Evolutionary conservation across 306 rosid genomes (phyloP).

Genomic region (Adenanthera pavonina): DNA sequence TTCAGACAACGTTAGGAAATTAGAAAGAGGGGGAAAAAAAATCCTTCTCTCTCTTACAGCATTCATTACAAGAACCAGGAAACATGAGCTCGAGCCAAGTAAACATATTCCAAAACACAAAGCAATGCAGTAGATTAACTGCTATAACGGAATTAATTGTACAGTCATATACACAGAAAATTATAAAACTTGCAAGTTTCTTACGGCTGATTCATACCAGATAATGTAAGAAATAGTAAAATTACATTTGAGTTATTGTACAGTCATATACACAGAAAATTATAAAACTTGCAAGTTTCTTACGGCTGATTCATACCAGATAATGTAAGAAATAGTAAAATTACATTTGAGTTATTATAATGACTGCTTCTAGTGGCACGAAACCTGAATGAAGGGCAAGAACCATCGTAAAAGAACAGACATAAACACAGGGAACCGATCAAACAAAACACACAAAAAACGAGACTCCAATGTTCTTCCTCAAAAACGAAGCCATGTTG

Average conservation of each 20-base stretch:
- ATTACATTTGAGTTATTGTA: not conserved
- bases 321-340: not conserved
- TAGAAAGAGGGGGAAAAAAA: not conserved
- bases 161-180: slow-evolving; percentile 13
- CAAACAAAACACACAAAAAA: slow-evolving; percentile 20
- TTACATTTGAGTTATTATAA: not conserved
- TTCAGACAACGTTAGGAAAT: not conserved
- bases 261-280: slow-evolving; percentile 19
- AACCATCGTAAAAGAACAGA: slow-evolving; percentile 9
- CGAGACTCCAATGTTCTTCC: not conserved
- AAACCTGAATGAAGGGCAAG: slow-evolving; percentile 6
- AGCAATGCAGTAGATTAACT: slow-evolving; percentile 3
- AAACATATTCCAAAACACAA: slow-evolving; percentile 6
- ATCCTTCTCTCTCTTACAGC: not conserved
- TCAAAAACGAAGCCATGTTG: not conserved
- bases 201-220: slow-evolving; percentile 3
- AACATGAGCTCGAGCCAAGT: not conserved
- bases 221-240: not conserved
- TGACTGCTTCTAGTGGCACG: not conserved
- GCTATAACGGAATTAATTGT: slow-evolving; percentile 6
- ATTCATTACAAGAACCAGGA: slow-evolving; percentile 15
- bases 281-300: slow-evolving; percentile 15
- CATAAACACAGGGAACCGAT: not conserved
- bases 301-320: slow-evolving; percentile 3
- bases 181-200: slow-evolving; percentile 16